phyloP scores from a whole-genome alignment of 805 yeast species.

The Kuraishia hungarica region DNA sequence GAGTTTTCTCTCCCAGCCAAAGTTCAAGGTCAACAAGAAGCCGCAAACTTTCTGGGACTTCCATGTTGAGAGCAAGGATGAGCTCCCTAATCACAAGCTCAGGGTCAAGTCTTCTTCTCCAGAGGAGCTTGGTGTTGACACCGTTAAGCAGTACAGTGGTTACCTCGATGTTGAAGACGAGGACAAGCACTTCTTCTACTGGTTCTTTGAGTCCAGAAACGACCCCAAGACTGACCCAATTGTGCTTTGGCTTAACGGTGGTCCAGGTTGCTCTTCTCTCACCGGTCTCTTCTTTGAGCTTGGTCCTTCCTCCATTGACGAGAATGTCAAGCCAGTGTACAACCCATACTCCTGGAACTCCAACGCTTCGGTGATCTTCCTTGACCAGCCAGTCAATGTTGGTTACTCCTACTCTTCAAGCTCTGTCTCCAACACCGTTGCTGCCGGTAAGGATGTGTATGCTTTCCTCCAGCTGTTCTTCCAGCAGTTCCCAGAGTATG shows the following conservation, averaged over 20 bases:
- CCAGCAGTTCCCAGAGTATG: constrained; percentile 58
- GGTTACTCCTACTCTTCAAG: constrained; percentile 66
- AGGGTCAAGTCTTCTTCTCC: constrained; percentile 58
- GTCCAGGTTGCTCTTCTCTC: constrained; percentile 89
- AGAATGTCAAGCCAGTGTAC: constrained; percentile 51
- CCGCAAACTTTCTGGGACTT: constrained; percentile 25
- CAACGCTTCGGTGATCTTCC: constrained; percentile 77
- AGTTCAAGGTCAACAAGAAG: constrained; percentile 25
- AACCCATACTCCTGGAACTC: constrained; percentile 81
- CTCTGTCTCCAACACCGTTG: constrained; percentile 61
- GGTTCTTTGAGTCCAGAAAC: constrained; percentile 85
- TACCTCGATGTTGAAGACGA: constrained; percentile 75
- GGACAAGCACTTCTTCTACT: constrained; percentile 76
- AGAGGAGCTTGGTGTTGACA: constrained; percentile 64
- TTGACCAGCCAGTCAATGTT: constrained; percentile 85
- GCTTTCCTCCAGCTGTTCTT: constrained; percentile 75
- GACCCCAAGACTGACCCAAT: constrained; percentile 84
- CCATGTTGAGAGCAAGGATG: constrained; percentile 24
- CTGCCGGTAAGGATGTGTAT: constrained; percentile 79
- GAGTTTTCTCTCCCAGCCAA: constrained; percentile 43
- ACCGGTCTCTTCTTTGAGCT: constrained; percentile 83
- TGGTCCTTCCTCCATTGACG: constrained; percentile 68
- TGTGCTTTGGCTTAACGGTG: constrained; percentile 88
- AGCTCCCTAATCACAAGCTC: constrained; percentile 30
- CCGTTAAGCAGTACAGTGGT: constrained; percentile 77